Percentiles rank a stretch among this genome's conserved stretches.
phyloP scores from a whole-genome alignment of 495 filamentous ascomycete species.

The Articulospora tetracladia region DNA sequence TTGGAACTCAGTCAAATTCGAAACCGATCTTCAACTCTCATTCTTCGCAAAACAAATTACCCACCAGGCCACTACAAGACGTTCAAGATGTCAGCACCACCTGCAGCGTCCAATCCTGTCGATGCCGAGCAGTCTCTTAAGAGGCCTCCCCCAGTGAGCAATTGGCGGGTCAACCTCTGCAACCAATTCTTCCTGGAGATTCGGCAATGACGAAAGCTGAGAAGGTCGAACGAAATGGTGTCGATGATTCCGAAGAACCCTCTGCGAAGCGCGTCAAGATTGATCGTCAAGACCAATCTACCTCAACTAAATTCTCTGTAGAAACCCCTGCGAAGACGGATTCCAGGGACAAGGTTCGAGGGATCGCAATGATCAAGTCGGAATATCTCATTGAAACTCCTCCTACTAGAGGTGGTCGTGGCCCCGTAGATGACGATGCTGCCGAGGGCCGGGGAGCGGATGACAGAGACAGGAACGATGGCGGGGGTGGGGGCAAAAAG shows the following conservation, averaged over 20 bases:
- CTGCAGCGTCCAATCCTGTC: conserved; percentile 1
- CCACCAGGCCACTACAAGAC: no score
- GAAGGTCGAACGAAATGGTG: conserved; percentile 29
- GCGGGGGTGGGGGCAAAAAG: conserved; percentile 13
- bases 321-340: conserved; percentile 17
- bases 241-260: conserved; percentile 36
- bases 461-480: conserved; percentile 19
- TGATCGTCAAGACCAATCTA: conserved; percentile 29
- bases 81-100: conserved; percentile 5
- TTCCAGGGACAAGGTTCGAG: conserved; percentile 47
- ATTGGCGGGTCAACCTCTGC: conserved; percentile 21
- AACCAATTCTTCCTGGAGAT: conserved; percentile 23
- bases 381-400: conserved; percentile 51
- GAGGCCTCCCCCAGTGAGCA: conserved; percentile 6
- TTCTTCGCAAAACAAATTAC: neutral
- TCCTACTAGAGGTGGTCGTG: neutral
- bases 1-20: neutral
- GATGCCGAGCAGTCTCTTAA: conserved; percentile 18
- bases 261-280: conserved; percentile 58
- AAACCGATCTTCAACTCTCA: neutral
- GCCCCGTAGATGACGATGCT: conserved; percentile 55
- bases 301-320: neutral
- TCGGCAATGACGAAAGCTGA: conserved; percentile 33
- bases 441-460: conserved; percentile 41
- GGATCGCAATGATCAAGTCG: conserved; percentile 77